Evolutionary conservation across 352 stramenopile genomes (phyloP), one percentile per base, ranked within the genome.

Genomic region (Globisporangium parvum): DNA sequence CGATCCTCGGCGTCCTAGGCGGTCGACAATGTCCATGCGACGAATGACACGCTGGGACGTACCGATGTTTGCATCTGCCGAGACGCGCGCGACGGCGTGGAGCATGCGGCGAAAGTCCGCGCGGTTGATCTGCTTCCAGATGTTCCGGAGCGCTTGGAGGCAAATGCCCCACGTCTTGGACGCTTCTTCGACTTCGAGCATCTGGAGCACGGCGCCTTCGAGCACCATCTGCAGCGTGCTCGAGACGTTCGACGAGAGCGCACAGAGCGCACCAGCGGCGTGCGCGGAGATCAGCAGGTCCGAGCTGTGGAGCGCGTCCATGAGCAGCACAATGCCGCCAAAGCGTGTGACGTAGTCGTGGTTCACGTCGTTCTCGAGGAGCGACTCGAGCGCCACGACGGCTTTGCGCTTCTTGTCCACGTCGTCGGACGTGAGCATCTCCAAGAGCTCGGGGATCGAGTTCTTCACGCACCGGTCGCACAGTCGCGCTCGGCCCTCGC

Each of bases 61-160:
- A 61, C 20, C 85, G 46, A 87, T 90, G 48, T 88, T 81, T 11
- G 79, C 86, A 47, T 87, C 70, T 50, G 72, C 75, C 15, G 85
- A 91, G 20, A 95, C 80, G 51, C 85, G 78, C 8, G 85, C 73
- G 20, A 92, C 82, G 21, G 85, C 85, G 45, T 91, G 75, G 20
- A 95, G 71, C 85, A 95, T 95, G 20, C 80, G 77, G 8, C 84
- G 73, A 54, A 95, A 95, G 52, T 93, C 84, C 18, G 85, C 73
- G 41, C 73, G 75, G 50, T 88, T 91, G 51, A 95, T 91, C 56
- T 95, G 85, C 57, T 92, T 90, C 85, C 85, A 95, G 65, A 95
- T 87, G 53, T 95, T 93, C 4, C 84, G 79, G 26, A 95, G 70
- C 17, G 83, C 80, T 46, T 88, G 77, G 20, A 93, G 64, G 46